Evolutionary conservation across 2,329 filamentous ascomycete genomes (phyloP), one percentile per base, ranked within the genome.

Genomic region (Alternaria brassicae): DNA sequence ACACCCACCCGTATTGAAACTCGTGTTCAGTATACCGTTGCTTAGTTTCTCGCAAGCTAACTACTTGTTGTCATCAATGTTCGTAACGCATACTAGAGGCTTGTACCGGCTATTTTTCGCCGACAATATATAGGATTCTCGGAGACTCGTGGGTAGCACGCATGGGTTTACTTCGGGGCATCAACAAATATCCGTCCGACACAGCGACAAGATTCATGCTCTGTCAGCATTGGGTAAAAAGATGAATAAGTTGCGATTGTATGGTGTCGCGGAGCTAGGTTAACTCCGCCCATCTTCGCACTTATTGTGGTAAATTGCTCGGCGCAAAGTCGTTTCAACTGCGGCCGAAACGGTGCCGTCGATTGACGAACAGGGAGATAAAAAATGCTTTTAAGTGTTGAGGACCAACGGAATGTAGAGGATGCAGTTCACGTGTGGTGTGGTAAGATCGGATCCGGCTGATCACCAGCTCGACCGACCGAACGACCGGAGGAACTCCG

Each of bases 331-430:
- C 56, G 52, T 39, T 28, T 17, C 23, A 30, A 45, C 30, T 28
- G n/a, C 45, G 25, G n/a, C 44, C 39, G 39, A 37, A 17, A 25
- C 44, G 45, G 36, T 40, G 52, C 32, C 52, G 23, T 30, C 39
- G 45, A 25, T 23, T 40, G 32, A 51, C 19, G 39, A 40, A 56
- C 27, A 27, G 34, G 39, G 42, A 51, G 32, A 9, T 37, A 32
- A 45, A 45, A 34, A 36, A 30, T 54, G 36, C 42, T 49, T 58
- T 58, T 19, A 15, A 37, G 40, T 58, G 37, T 37, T 55, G 44
- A 58, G 32, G 28, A 34, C 51, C 56, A 48, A 50, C 19, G 44
- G 39, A 37, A n/a, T 36, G 37, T 23, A 32, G 30, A 44, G 15
- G 34, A 30, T 23, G 30, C 23, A 49, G 44, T 49, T 23, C 34